Percentiles rank a stretch among this genome's conserved stretches.
phyloP scores from a whole-genome alignment of 306 rosid species.

The Acacia melanoxylon region DNA sequence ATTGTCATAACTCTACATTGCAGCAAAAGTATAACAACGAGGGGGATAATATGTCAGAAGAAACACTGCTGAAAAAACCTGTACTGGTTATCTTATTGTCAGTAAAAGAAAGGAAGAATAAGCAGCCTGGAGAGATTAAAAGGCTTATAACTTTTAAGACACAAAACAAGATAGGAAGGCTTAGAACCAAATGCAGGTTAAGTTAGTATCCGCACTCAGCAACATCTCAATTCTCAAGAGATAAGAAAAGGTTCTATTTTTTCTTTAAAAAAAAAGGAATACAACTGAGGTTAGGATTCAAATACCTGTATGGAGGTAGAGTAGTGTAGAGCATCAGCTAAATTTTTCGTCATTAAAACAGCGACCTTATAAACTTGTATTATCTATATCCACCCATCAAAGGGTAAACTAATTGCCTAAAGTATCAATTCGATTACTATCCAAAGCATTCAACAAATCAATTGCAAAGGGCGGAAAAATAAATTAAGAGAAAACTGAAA shows the following conservation, averaged over 20 bases:
- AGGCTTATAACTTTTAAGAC: background rate
- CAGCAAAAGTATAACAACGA: background rate
- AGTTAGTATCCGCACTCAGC: background rate
- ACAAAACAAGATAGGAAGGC: background rate
- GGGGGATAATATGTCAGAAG: background rate
- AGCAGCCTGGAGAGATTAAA: background rate
- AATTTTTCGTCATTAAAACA: conserved; percentile 20
- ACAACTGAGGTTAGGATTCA: background rate
- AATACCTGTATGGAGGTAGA: background rate
- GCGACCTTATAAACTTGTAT: background rate
- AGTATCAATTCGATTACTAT: conserved; percentile 1
- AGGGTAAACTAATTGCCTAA: background rate
- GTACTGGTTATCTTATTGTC: no score
- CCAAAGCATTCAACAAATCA: conserved; percentile 24
- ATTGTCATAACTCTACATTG: background rate
- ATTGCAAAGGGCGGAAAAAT: background rate
- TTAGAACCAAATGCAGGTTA: background rate
- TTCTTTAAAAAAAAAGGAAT: background rate
- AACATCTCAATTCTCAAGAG: background rate
- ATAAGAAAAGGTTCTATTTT: background rate
- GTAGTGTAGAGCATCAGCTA: background rate
- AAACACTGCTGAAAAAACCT: background rate
- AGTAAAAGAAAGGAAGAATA: no score
- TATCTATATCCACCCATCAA: background rate
- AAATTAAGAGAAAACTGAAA: background rate